Percentiles rank a stretch among this genome's conserved stretches.
Evolutionary conservation across 768 basidiomycete genomes (phyloP).

Genomic region (Scleroderma bovista): DNA sequence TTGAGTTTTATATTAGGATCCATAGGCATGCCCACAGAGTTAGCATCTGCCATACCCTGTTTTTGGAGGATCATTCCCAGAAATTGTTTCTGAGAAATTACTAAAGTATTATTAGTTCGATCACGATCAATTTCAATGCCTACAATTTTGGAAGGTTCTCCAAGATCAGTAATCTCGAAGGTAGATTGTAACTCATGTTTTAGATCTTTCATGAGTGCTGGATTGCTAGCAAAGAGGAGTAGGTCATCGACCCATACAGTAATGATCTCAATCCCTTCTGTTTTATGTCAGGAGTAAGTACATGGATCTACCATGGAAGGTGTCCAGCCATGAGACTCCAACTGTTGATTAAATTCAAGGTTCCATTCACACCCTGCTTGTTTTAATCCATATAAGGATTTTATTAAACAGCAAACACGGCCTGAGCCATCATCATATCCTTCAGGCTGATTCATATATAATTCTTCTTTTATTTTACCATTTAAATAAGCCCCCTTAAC

Average conservation of each 20-base stretch:
- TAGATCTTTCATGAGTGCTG: neutral
- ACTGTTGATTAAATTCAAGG: constrained; percentile 12
- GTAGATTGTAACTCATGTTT: constrained; percentile 7
- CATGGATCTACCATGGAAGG: constrained; percentile 14
- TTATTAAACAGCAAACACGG: constrained; percentile 13
- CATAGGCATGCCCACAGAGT: constrained; percentile 2
- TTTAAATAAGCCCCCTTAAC: constrained; percentile 27
- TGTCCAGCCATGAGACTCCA: constrained; percentile 18
- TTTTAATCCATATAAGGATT: constrained; percentile 27
- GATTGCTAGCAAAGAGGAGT: constrained; percentile 9
- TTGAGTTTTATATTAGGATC: neutral
- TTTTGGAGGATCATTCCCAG: neutral
- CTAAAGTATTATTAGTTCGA: neutral
- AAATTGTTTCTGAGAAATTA: constrained; percentile 3
- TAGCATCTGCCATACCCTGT: neutral
- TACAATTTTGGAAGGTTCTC: constrained; percentile 16
- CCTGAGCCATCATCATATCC: constrained; percentile 14
- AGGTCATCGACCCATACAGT: constrained; percentile 29
- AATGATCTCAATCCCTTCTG: constrained; percentile 10
- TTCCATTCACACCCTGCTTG: constrained; percentile 29
- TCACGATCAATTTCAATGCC: neutral
- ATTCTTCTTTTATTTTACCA: constrained; percentile 24
- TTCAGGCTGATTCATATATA: constrained; percentile 29
- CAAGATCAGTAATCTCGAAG: constrained; percentile 18
- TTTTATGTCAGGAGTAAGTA: neutral